phyloP scores from a whole-genome alignment of 805 yeast genomes.

The Kluyveromyces siamensis region DNA sequence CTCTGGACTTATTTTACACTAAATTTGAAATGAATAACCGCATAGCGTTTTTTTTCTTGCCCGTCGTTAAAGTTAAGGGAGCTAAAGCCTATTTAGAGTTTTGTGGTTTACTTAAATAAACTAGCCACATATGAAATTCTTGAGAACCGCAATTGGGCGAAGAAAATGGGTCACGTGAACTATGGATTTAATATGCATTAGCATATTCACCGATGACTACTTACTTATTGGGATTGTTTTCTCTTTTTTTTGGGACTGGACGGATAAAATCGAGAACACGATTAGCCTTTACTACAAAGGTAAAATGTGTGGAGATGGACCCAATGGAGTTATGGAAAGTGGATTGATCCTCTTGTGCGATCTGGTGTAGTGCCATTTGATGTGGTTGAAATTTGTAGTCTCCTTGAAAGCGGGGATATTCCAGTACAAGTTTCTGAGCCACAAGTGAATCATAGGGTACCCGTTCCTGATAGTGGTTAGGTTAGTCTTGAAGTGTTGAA shows the following conservation, averaged over 20 bases:
- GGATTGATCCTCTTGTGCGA: conserved; percentile 80
- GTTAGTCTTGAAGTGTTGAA: conserved; percentile 93
- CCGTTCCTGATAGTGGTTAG: conserved; percentile 68
- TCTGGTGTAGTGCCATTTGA: conserved; percentile 84
- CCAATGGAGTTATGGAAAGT: conserved; percentile 72
- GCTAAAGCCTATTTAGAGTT: too few species aligned
- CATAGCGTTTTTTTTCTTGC: neutral
- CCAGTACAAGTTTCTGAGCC: conserved; percentile 86
- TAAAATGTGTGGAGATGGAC: conserved; percentile 73
- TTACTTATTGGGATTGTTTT: too few species aligned
- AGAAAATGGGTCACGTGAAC: neutral
- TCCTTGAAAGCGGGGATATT: conserved; percentile 55
- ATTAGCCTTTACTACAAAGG: conserved; percentile 27
- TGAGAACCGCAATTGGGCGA: too few species aligned
- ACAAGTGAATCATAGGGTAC: conserved; percentile 68
- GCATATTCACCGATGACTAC: too few species aligned
- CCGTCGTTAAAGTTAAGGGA: neutral
- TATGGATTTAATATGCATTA: neutral
- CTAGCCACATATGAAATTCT: too few species aligned
- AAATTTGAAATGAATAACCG: too few species aligned
- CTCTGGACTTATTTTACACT: too few species aligned
- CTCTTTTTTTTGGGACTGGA: too few species aligned
- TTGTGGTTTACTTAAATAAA: too few species aligned
- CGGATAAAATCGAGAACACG: too few species aligned
- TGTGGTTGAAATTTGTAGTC: conserved; percentile 83